Evolutionary conservation across 306 rosid species (phyloP), one percentile per base, ranked within the genome.

Genomic region (Rosa chinensis): DNA sequence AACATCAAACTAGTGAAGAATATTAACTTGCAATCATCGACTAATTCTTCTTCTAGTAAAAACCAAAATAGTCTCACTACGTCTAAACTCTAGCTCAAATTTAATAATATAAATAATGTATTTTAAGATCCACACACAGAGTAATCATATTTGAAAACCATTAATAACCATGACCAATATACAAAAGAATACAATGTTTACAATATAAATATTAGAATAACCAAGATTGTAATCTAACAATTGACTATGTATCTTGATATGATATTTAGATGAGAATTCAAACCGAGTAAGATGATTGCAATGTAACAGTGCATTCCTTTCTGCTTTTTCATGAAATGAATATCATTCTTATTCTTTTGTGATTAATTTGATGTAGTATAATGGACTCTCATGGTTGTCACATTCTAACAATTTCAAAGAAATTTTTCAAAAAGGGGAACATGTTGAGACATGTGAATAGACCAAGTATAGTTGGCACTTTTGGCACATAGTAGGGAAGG

Each of bases 401-500:
- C 49, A 75, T 75, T 75, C 70, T 59, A 75, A 43, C 78, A 2
- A 49, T 61, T 16, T 16, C 5, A n/a, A 16, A 40, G 7, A 0
- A 12, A 21, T 4, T 21, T 73, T 73, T 73, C 50, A 39, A 12
- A 18, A 6, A 4, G 44, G 40, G 68, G 62, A 49, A 37, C 78
- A 21, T 59, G 78, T 75, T 23, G 43, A 23, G 45, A 28, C 79
- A 75, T 75, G 72, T 45, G 72, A 75, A 42, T 9, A 14, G n/a
- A 66, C 10, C 70, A 39, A 66, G 47, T 37, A 35, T 66, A 3
- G 70, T 81, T 70, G 77, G 82, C 78, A 73, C 35, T 55, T 80
- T 85, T 90, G 89, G 84, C 90, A 70, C 74, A 20, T 79, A 74
- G 86, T 58, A 81, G 86, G 86, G 86, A 90, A 80, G 89, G 84